A percentile compares a stretch with the other conserved stretches of the same genome.
Conservation (phyloP, 257 asterid species). For the Gardenia jasminoides region DNA sequence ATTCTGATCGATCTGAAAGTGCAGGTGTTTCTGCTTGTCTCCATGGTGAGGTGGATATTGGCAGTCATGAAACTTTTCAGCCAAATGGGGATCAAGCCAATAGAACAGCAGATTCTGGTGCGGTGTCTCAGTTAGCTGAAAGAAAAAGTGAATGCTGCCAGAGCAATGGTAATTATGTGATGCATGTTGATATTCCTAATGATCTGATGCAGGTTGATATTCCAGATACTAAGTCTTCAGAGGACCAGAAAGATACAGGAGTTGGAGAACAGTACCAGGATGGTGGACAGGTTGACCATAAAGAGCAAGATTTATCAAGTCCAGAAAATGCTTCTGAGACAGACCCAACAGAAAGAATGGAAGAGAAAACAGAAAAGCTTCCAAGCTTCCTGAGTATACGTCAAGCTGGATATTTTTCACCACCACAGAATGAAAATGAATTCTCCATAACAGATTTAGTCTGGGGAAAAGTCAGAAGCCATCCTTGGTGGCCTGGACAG, state of each 20-base stretch:
- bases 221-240: slow-evolving; percentile 34
- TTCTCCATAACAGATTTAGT: slow-evolving; percentile 72
- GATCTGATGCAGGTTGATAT: slow-evolving; percentile 29
- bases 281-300: slow-evolving; percentile 26
- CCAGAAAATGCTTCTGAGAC: slow-evolving; percentile 41
- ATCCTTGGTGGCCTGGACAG: slow-evolving; percentile 99
- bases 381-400: slow-evolving; percentile 35
- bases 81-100: slow-evolving; percentile 20
- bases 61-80: slow-evolving; percentile 18
- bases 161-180: slow-evolving; percentile 26
- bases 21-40: slow-evolving; percentile 18
- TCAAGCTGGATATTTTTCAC: slow-evolving; percentile 52
- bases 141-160: slow-evolving; percentile 27
- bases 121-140: slow-evolving; percentile 21
- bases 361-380: slow-evolving; percentile 29
- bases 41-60: slow-evolving; percentile 16
- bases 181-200: slow-evolving; percentile 33
- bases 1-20: slow-evolving; percentile 5
- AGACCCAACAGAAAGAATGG: slow-evolving; percentile 26
- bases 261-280: slow-evolving; percentile 26
- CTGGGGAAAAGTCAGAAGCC: slow-evolving; percentile 97
- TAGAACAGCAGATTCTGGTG: slow-evolving; percentile 15
- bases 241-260: slow-evolving; percentile 39
- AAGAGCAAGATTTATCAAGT: slow-evolving; percentile 25
- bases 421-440: slow-evolving; percentile 53